Evolutionary conservation across 2,329 filamentous ascomycete genomes (phyloP), one percentile per base, ranked within the genome.

Genomic region (Sclerotinia sclerotiorum): DNA sequence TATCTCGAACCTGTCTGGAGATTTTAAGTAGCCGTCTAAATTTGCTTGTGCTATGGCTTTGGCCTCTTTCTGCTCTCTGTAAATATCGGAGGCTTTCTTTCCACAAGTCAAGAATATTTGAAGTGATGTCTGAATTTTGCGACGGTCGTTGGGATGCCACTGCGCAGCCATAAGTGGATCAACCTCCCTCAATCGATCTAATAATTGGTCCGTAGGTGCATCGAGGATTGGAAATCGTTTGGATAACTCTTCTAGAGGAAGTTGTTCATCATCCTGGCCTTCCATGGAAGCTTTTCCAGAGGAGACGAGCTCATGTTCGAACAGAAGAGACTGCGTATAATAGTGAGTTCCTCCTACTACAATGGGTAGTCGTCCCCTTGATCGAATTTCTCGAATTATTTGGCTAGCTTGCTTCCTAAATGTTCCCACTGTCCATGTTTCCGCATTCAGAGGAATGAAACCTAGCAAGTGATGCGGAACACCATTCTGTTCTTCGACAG

Each of bases 321-420:
- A 97, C 3, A 99, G 83, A 21, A 99, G 83, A 0, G 92, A 88
- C 75, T 97, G 93, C 0, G 92, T 90, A 77, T 99, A 99, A 80
- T 98, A 99, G 76, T 97, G 93, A 15, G 94, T 97, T 11, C 95
- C 95, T 35, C 95, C 95, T 1, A 98, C 95, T 0, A 99, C 81
- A 39, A 99, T 93, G 0, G 95, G 95, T 17, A 97, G 79, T 71
- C 90, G 91, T 0, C 93, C 92, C 74, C 94, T 85, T 10, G 82
- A 82, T 62, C 90, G 86, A 66, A 99, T 97, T 54, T 95, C 92
- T 32, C 85, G 80, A 70, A 99, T 94, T 21, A 90, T 81, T 21
- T 81, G 81, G 44, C 85, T 81, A 1, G 92, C 91, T 73, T 90
- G 88, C 55, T 83, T 83, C 60, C 90, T 90, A 77, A 96, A 99